Evolutionary conservation across 2,329 filamentous ascomycete species (phyloP).

Genomic region (Achaetomium macrosporum): DNA sequence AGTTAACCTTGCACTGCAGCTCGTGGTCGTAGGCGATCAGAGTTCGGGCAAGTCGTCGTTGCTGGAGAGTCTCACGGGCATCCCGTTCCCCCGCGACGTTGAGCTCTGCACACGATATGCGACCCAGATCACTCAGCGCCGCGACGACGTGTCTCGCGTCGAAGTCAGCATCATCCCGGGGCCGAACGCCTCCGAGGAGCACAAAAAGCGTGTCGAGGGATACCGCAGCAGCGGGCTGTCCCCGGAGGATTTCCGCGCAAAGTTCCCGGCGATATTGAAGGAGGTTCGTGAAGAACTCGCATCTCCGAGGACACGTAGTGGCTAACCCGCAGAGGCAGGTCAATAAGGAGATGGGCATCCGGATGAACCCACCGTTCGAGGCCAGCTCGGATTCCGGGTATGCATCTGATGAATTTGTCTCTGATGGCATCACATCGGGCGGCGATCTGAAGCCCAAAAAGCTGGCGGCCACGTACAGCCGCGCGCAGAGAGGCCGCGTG

Average conservation of each 20-base stretch:
- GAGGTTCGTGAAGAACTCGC: conserved; percentile 4
- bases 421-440: conserved; percentile 29
- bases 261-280: conserved; percentile 15
- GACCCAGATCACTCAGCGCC: conserved; percentile 40
- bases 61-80: conserved; percentile 30
- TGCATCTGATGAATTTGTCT: conserved; percentile 11
- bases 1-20: conserved; percentile 3
- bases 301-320: background rate
- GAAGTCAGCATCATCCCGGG: conserved; percentile 38
- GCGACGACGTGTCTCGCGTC: conserved; percentile 33
- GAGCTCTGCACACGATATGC: conserved; percentile 30
- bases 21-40: conserved; percentile 31
- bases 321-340: conserved; percentile 10
- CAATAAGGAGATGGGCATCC: conserved; percentile 19
- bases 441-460: background rate
- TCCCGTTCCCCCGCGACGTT: conserved; percentile 28
- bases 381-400: conserved; percentile 28
- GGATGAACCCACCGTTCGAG: background rate
- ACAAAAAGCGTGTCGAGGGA: conserved; percentile 12
- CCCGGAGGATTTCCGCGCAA: conserved; percentile 10
- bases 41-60: conserved; percentile 32
- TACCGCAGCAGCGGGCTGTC: conserved; percentile 13
- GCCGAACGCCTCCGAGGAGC: conserved; percentile 25
- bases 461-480: background rate
- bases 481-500: conserved; percentile 16